phyloP scores from a whole-genome alignment of 139 green algal genomes.

The Chlorella sp. region DNA sequence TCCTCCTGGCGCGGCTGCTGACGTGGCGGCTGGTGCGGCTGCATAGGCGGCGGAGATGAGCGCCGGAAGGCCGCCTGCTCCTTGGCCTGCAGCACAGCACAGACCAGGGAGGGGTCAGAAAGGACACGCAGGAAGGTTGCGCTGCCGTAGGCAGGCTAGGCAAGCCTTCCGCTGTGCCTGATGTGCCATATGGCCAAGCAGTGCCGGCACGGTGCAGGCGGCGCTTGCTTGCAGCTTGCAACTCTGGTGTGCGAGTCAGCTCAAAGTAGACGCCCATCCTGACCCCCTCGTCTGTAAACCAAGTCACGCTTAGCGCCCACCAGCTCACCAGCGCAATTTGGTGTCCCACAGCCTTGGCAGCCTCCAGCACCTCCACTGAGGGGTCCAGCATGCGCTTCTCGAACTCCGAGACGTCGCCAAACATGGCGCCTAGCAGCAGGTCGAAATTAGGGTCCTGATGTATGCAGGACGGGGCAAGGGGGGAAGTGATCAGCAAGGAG shows the following conservation, averaged over 20 bases:
- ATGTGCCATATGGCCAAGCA: neutral
- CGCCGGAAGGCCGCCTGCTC: neutral
- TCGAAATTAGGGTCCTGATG: constrained; percentile 50
- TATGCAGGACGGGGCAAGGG: neutral
- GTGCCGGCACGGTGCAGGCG: no score
- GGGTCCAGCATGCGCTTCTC: constrained; percentile 42
- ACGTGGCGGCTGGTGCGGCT: neutral
- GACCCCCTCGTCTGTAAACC: neutral
- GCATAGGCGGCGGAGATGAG: neutral
- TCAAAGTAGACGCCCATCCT: no score
- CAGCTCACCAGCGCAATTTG: constrained; percentile 9
- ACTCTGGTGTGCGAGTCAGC: neutral
- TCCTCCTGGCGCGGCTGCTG: neutral
- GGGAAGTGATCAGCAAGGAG: neutral
- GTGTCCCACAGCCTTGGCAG: constrained; percentile 15
- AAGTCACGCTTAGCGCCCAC: neutral
- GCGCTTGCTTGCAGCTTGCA: no score
- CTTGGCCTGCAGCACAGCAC: neutral
- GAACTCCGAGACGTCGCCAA: constrained; percentile 42
- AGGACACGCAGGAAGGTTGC: neutral
- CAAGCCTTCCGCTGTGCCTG: neutral
- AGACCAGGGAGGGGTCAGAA: neutral
- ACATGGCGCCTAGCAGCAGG: constrained; percentile 46
- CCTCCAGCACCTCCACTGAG: constrained; percentile 1
- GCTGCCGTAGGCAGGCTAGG: neutral